These are phyloP conservation scores for Emiliania huxleyi DNA, from an alignment of 78 protist species.

Conservation along the genomic window DNA sequence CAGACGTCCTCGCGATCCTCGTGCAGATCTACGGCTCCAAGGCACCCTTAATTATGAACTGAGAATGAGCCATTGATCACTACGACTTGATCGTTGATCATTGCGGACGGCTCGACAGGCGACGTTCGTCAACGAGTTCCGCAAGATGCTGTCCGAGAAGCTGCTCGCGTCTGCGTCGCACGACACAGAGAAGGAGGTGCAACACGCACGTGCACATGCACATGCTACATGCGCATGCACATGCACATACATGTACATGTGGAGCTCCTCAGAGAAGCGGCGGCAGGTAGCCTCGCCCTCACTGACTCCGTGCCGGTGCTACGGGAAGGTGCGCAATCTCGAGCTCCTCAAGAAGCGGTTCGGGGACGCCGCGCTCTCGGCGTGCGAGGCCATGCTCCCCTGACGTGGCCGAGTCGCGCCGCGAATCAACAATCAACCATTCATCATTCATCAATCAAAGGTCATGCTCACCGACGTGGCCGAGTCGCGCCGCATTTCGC, in stretches of 20 bases:
- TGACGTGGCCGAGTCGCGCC: too few species aligned
- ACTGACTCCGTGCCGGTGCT: too few species aligned
- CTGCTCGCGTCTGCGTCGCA: slow-evolving; percentile 28
- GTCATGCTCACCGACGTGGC: slow-evolving; percentile 79
- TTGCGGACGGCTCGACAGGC: slow-evolving; percentile 51
- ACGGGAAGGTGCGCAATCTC: slow-evolving; percentile 57
- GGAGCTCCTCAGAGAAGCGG: too few species aligned
- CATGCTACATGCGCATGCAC: neutral
- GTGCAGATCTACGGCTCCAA: slow-evolving; percentile 67
- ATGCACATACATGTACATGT: too few species aligned
- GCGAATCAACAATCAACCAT: too few species aligned
- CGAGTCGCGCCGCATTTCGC: slow-evolving; percentile 68
- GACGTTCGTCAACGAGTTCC: slow-evolving; percentile 68
- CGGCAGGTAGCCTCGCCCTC: too few species aligned
- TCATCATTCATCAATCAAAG: too few species aligned
- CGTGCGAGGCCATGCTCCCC: slow-evolving; percentile 74
- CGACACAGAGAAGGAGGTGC: slow-evolving; percentile 51
- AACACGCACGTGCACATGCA: neutral
- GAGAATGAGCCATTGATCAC: too few species aligned
- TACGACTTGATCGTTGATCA: too few species aligned
- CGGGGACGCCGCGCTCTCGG: slow-evolving; percentile 69
- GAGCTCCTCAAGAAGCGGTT: slow-evolving; percentile 82
- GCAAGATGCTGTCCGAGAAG: slow-evolving; percentile 67
- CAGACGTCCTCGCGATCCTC: slow-evolving; percentile 48
- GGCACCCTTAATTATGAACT: too few species aligned